Evolutionary conservation across 2,329 filamentous ascomycete genomes (phyloP), one percentile per base, ranked within the genome.

Genomic region (Podosphaera leucotricha): DNA sequence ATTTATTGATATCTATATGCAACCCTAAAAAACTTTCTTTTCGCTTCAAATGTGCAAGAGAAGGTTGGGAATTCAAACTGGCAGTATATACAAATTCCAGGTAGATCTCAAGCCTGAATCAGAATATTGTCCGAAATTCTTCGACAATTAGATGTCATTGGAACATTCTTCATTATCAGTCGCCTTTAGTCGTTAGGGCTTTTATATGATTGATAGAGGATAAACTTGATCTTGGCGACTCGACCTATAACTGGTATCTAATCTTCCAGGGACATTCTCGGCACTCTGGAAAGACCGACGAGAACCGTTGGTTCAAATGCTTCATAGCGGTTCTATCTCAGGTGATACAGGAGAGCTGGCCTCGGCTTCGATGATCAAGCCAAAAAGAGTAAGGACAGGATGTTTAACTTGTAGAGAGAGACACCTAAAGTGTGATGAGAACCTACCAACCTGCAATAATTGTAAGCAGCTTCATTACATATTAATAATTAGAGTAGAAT

Each of bases 351-450:
- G 47, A 28, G 53, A 50, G 11, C 22, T 24, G 22, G 43, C 38
- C 7, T 44, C 46, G 11, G 49, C 47, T 41, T 33, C 28, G 8
- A 49, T 50, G 22, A 57, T 43, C 44, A 87, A 86, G 59, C 76
- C 83, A n/a, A 87, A 79, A 62, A 70, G 86, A 50, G 84, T 92
- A 16, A 75, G 87, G 40, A 94, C 86, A 2, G 86, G 86, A 33
- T 94, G 86, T 59, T 64, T 93, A 51, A 94, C 86, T 2, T 94
- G 86, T 60, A 71, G 86, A 52, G 81, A 92, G 59, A 68, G 85
- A 40, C 86, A 93, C 64, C 65, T 93, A 43, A 93, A 93, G 60
- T 93, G 86, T 59, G 86, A 93, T 56, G 84, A 92, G 60, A 77
- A 55, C 18, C 54, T 62, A 3, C 71, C 70, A 26, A 35, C 11